Base-by-base conservation (phyloP, 2,329 filamentous ascomycete species). In the Tricladium varicosporioides region DNA sequence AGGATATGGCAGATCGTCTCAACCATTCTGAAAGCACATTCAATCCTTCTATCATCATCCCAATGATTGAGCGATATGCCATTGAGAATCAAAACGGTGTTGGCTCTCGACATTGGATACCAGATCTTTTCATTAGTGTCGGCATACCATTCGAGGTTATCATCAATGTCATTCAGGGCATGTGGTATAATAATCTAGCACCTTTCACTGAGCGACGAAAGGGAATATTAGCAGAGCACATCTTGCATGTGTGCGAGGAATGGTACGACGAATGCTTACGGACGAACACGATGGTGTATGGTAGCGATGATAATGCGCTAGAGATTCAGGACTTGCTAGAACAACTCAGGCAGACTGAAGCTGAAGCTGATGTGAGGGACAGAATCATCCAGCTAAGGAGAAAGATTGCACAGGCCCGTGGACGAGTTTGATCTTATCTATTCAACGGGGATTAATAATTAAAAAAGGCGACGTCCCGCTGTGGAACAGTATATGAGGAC, bases 1-100 rank as follows among this genome's bases (percentile, higher is more conserved):
- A 85, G 59, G 81, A 81, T 56, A 85, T 88, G 66, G 84, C 84
- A 32, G 82, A 87, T 66, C 81, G 84, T 45, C 84, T 85, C 14
- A 82, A 81, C 9, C 78, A 84, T 18, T 85, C 86, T 69, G 85
- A 85, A 67, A 81, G 84, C 61, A 83, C 87, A 55, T 88, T 89
- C 73, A 84, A 84, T 0, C 80, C 87, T 7, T 74, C 79, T 54
- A 76, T 78, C 1, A 75, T 89, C 0, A 76, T 89, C 10, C 82
- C 83, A 0, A 78, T 86, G 59, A 72, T 89, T 7, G 87, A 86
- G 70, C 77, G 77, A 18, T 89, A 88, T 64, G 80, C 84, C 1
- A 71, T 84, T 36, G 80, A 82, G 56, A 75, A 82, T 58, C 77
- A 80, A 53, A 82, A 85, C 64, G 83, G 86, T 62, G 76, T 76